Evolutionary conservation across 75 land plant species (phyloP), one percentile per base, ranked within the genome.

Genomic region (Sequoiadendron giganteum): DNA sequence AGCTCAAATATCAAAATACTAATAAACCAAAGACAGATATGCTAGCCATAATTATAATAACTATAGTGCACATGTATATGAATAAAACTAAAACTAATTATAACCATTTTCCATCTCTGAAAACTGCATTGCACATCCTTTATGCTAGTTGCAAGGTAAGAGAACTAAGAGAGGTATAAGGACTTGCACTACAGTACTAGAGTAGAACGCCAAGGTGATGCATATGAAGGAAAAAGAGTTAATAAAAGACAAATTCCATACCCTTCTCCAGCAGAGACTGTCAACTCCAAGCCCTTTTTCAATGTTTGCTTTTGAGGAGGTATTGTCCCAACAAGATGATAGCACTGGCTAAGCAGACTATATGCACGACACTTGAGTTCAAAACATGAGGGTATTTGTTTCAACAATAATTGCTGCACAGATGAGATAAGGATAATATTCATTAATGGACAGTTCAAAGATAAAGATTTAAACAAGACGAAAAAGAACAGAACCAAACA

Each of bases 341-440:
- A 97, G 87, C 99, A 97, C 87, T 94, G 97, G 89, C 97, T 94
- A 36, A 98, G 89, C 87, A 98, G 87, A 83, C 96, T 95, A 86
- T 91, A 96, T 3, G 97, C 94, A 88, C 96, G 90, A 87, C 95
- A 94, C 89, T 97, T 97, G 83, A 98, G 91, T 85, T 95, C 96
- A 79, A 95, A 94, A 84, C 96, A 95, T 0, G 99, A 92, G 2
- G 99, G 99, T 75, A 96, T 93, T 36, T 98, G 91, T 84, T 96
- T 94, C 90, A 98, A 78, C 10, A 98, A 89, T 45, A 98, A 89
- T 90, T 95, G 97, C 95, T 95, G 95, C 87, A 92, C 43, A 49
- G 2, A 49, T 49, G 30, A 30, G 34, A 47, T 84, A 48, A 84
- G 56, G 40, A 38, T 5, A 79, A 79, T 14, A 36, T 15, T 38